Base-by-base conservation (phyloP, 2,329 filamentous ascomycete genomes). In the Curvularia sp. region DNA sequence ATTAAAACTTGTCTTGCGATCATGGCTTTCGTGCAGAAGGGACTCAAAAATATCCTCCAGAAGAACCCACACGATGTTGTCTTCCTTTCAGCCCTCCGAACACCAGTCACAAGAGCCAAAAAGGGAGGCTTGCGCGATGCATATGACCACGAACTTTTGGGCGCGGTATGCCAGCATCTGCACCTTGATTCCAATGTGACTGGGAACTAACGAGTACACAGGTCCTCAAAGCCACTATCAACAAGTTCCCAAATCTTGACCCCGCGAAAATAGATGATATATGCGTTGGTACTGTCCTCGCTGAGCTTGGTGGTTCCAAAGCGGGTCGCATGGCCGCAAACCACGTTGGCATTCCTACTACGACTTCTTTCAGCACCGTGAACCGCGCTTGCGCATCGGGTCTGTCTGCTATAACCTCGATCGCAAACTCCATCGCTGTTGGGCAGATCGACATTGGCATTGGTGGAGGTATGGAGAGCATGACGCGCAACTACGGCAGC, bases 401-500 rank as follows among this genome's bases (percentile, higher is more conserved):
- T 2, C 83, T 97, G 49, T 89, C 91, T 67, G 88, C 90, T 26
- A 89, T 97, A 50, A 89, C 92, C 1, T 80, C 83, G 13, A 83
- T 96, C 3, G 90, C 91, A 5, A 87, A 89, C 57, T 84, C 89
- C 62, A 95, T 97, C 67, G 85, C 87, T n/a, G 83, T 85, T 0
- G 92, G 90, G 1, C 85, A 86, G 67, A 89, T 94, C 51, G 85
- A 88, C 61, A 82, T 84, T 0, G 93, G 92, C 59, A 87, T 97
- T 61, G 93, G 88, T 9, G 93, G 91, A 1, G 93, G 93, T 30
- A 97, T 96, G 91, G 93, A 97, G 84, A 94, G 90, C 80, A 97
- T 97, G 93, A 96, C 92, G 63, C 82, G 89, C 65, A 97, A 97
- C 79, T 97, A 97, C 78, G 93, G 89, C 51, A 87, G 83, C 26